Conservation (phyloP, 2,329 filamentous ascomycete genomes). For the Ambrosiella cleistominuta region DNA sequence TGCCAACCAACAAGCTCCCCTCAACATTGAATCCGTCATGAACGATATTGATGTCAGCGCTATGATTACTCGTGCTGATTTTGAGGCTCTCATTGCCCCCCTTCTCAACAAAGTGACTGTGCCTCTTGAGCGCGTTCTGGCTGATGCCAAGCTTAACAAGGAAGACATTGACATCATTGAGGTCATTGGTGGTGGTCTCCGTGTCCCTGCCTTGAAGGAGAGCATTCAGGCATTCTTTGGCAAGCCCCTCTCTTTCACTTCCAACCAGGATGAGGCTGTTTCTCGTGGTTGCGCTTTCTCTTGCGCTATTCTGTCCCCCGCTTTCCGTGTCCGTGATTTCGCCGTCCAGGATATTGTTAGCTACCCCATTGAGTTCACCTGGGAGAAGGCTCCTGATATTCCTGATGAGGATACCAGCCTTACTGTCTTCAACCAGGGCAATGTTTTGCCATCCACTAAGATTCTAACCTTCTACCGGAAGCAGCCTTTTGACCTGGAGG, state of each 20-base stretch:
- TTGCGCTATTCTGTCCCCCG: constrained; percentile 90
- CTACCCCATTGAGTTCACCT: constrained; percentile 96
- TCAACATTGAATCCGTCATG: constrained; percentile 98
- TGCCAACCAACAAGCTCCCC: constrained; percentile 76
- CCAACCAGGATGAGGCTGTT: constrained; percentile 96
- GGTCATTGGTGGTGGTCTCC: constrained; percentile 85
- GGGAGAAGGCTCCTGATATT: constrained; percentile 97
- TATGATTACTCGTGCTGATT: constrained; percentile 83
- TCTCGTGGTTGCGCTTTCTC: constrained; percentile 92
- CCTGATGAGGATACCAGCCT: constrained; percentile 95
- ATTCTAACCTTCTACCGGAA: constrained; percentile 99
- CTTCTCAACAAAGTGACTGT: constrained; percentile 54
- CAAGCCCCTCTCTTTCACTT: constrained; percentile 83
- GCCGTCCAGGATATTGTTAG: constrained; percentile 91
- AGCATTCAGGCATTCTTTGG: constrained; percentile 79
- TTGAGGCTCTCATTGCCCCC: constrained; percentile 79
- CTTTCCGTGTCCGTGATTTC: constrained; percentile 98
- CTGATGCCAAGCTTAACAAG: constrained; percentile 76
- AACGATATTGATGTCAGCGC: constrained; percentile 84
- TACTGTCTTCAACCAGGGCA: constrained; percentile 94
- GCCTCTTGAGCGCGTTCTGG: constrained; percentile 78
- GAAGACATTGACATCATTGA: constrained; percentile 91
- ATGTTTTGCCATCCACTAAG: constrained; percentile 94
- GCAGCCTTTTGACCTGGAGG: constrained; percentile 91
- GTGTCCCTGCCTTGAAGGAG: constrained; percentile 84